Evolutionary conservation across 148 eudicot genomes (phyloP), one percentile per base, ranked within the genome.

Genomic region (Chenopodium quinoa): DNA sequence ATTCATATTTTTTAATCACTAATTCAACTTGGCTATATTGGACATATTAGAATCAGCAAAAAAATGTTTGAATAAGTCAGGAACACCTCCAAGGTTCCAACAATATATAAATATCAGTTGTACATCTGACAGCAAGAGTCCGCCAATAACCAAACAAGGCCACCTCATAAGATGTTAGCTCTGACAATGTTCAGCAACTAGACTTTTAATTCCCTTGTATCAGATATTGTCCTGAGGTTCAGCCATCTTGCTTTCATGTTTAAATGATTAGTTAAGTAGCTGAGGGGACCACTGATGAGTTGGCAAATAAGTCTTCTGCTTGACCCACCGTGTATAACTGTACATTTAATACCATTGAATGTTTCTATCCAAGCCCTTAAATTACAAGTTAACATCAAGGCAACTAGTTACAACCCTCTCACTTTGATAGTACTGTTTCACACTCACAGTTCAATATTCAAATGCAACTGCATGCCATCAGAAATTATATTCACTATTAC

Each of bases 81-180:
- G 17, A 72, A 72, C 34, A 73, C 9, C 19, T 50, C 11, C 37
- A 25, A 50, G 29, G 7, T 2, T 50, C 5, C 22, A 48, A 74
- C 62, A 74, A 47, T 12, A 74, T 29, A 71, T 40, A 74, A 67
- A 67, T 67, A 11, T 20, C 10, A 62, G 25, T 20, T 72, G 48
- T 22, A 74, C 6, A 23, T 23, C 77, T 72, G 75, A 48, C 77
- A 48, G 40, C 77, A 74, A 12, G 63, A 52, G 27, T 50, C 34
- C 52, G 25, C 56, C 46, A 62, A 22, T 58, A 50, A 72, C 56
- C 56, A 19, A 37, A 46, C 27, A 56, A 31, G 47, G 48, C 67
- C 25, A 58, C 22, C 67, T 75, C 17, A 75, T 75, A 16, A 1
- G 23, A 11, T 10, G 19, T 75, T 19, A 75, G 78, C 63, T 58